Evolutionary conservation across 2,329 filamentous ascomycete species (phyloP).

Genomic region (Teratosphaeria zuluensis): DNA sequence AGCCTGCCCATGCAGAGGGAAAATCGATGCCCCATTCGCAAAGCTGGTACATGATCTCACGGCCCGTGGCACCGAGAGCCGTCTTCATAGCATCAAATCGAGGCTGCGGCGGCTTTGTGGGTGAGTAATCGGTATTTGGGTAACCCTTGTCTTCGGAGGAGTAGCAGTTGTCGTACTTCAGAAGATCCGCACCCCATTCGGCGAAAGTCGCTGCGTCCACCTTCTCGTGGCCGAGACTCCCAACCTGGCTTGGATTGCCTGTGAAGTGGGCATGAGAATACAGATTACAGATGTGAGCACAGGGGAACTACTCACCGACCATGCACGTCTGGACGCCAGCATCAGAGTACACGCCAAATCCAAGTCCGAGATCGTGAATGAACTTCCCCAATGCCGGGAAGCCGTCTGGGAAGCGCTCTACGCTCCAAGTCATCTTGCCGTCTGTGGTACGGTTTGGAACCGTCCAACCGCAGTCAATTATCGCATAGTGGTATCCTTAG

Average conservation of each 20-base stretch:
- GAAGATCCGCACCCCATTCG: slow-evolving; percentile 18
- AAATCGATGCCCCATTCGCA: slow-evolving; percentile 2
- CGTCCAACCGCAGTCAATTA: slow-evolving; percentile 52
- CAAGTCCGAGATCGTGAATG: slow-evolving; percentile 26
- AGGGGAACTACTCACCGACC: slow-evolving; percentile 2
- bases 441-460: slow-evolving; percentile 28
- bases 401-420: slow-evolving; percentile 41
- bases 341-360: slow-evolving; percentile 47
- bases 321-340: slow-evolving; percentile 19
- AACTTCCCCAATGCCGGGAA: slow-evolving; percentile 37
- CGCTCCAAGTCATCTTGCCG: slow-evolving; percentile 43
- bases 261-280: neutral
- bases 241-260: slow-evolving; percentile 5
- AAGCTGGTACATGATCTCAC: neutral
- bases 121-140: neutral
- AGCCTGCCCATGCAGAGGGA: slow-evolving; percentile 1
- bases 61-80: neutral
- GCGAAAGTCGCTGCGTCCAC: slow-evolving; percentile 20
- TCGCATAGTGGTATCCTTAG: slow-evolving; percentile 47
- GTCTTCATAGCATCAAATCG: slow-evolving; percentile 1
- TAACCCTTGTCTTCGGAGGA: neutral
- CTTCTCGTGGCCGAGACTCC: slow-evolving; percentile 14
- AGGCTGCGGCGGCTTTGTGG: neutral
- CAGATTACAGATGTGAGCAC: neutral
- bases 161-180: slow-evolving; percentile 9